Evolutionary conservation across 2,329 filamentous ascomycete genomes (phyloP).

Genomic region (Penicillium sumatraense): DNA sequence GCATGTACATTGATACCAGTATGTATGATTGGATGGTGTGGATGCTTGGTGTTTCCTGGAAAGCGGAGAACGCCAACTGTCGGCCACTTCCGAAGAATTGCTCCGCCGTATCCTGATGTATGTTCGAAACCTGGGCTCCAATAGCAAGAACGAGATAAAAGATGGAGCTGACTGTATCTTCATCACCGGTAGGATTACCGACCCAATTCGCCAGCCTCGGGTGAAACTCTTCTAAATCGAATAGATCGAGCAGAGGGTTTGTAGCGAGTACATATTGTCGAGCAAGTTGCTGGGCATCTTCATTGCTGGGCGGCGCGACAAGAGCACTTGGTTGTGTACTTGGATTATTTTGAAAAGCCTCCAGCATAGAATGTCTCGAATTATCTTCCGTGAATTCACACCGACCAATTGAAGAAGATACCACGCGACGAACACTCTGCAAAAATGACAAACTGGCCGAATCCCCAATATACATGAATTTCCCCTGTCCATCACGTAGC

Average conservation of each 20-base stretch:
- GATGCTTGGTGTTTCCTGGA: slow-evolving; percentile 55
- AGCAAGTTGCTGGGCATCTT: slow-evolving; percentile 48
- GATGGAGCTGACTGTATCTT: slow-evolving; percentile 52
- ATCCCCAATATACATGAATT: slow-evolving; percentile 60
- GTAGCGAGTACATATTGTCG: slow-evolving; percentile 52
- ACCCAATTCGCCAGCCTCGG: slow-evolving; percentile 45
- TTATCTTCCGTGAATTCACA: slow-evolving; percentile 48
- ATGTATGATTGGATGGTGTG: slow-evolving; percentile 58
- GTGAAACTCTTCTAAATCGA: slow-evolving; percentile 51
- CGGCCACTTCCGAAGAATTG: slow-evolving; percentile 54
- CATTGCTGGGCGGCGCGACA: slow-evolving; percentile 36
- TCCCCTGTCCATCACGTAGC: slow-evolving; percentile 57
- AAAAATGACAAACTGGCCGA: slow-evolving; percentile 58
- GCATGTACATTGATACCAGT: slow-evolving; percentile 57
- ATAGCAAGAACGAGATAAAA: slow-evolving; percentile 58
- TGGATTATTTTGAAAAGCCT: slow-evolving; percentile 42
- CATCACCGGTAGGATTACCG: slow-evolving; percentile 39
- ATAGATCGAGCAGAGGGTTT: slow-evolving; percentile 54
- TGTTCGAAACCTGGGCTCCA: slow-evolving; percentile 49
- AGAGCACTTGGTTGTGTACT: slow-evolving; percentile 35
- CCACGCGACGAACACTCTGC: slow-evolving; percentile 57
- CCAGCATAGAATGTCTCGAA: slow-evolving; percentile 48
- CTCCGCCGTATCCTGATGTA: slow-evolving; percentile 48
- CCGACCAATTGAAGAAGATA: slow-evolving; percentile 51
- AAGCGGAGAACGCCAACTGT: slow-evolving; percentile 50